phyloP scores from a whole-genome alignment of 2,329 filamentous ascomycete genomes.

The Neophaeococcomyces aloes region DNA sequence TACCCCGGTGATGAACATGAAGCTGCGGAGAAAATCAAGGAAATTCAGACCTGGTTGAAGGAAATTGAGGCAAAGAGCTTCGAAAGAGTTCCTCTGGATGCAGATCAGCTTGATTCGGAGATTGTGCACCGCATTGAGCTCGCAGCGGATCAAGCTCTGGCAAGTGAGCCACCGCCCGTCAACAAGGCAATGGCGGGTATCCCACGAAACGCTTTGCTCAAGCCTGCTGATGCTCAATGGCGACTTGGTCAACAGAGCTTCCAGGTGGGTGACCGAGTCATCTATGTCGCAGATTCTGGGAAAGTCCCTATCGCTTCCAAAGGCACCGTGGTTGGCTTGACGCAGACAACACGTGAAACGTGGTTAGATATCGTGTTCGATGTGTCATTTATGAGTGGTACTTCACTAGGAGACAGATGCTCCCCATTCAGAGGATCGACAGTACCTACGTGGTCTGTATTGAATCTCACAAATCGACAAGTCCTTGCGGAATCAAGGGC shows the following conservation, averaged over 20 bases:
- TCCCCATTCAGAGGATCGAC: conserved; percentile 91
- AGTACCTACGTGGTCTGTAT: conserved; percentile 72
- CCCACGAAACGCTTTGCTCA: conserved; percentile 76
- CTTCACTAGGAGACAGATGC: conserved; percentile 78
- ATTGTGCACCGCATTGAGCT: conserved; percentile 71
- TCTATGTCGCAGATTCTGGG: conserved; percentile 85
- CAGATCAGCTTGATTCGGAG: conserved; percentile 88
- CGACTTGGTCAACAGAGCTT: conserved; percentile 78
- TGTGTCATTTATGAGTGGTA: conserved; percentile 91
- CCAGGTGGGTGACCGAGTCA: conserved; percentile 74
- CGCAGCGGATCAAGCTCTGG: conserved; percentile 56
- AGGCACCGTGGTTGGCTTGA: conserved; percentile 91
- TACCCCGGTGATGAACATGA: conserved; percentile 54
- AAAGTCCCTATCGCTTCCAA: conserved; percentile 87
- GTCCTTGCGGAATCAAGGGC: conserved; percentile 50
- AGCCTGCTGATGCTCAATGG: conserved; percentile 92
- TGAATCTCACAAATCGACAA: conserved; percentile 78
- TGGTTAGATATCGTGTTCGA: conserved; percentile 92
- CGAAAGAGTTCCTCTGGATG: conserved; percentile 89
- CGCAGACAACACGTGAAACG: conserved; percentile 69
- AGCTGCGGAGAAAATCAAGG: conserved; percentile 74
- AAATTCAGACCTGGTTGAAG: conserved; percentile 90
- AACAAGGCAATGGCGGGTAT: conserved; percentile 67
- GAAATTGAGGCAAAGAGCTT: conserved; percentile 82
- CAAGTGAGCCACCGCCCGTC: conserved; percentile 43